These are phyloP conservation scores for Brassica juncea DNA, from an alignment of 345 rosid genomes.

Conservation along the genomic window DNA sequence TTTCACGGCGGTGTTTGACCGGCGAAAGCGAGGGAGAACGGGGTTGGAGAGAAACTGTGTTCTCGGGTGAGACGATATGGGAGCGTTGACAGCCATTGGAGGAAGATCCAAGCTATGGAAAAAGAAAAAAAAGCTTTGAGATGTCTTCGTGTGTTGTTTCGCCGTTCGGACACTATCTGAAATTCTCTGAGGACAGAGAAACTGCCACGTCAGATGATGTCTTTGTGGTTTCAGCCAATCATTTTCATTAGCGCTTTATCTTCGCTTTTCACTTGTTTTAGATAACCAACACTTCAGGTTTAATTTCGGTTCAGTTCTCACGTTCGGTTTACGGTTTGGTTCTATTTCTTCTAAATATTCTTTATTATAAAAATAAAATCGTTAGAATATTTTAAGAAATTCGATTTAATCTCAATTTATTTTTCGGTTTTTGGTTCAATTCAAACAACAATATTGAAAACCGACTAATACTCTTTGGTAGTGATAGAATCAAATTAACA, in stretches of 20 bases:
- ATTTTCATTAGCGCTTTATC: constrained; percentile 36
- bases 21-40: constrained; percentile 31
- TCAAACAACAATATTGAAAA: not conserved
- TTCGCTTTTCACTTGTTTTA: constrained; percentile 3
- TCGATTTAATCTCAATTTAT: not conserved
- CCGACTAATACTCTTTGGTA: not conserved
- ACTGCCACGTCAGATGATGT: constrained; percentile 41
- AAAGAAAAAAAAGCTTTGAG: not conserved
- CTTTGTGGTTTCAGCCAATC: constrained; percentile 35
- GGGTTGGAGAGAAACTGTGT: constrained; percentile 42
- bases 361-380: too few species aligned
- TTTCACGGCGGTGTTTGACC: constrained; percentile 37
- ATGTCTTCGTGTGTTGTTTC: constrained; percentile 24
- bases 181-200: constrained; percentile 35
- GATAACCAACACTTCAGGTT: not conserved
- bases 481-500: not conserved
- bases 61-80: constrained; percentile 51
- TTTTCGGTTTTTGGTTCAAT: not conserved
- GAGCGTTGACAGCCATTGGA: constrained; percentile 61
- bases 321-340: not conserved
- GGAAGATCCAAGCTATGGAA: constrained; percentile 21
- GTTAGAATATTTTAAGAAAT: too few species aligned
- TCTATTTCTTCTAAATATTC: too few species aligned
- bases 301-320: too few species aligned
- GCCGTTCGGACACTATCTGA: constrained; percentile 28